Evolutionary conservation across 371 early-diverging fungal genomes (phyloP).

Genomic region (Mortierella sp.): DNA sequence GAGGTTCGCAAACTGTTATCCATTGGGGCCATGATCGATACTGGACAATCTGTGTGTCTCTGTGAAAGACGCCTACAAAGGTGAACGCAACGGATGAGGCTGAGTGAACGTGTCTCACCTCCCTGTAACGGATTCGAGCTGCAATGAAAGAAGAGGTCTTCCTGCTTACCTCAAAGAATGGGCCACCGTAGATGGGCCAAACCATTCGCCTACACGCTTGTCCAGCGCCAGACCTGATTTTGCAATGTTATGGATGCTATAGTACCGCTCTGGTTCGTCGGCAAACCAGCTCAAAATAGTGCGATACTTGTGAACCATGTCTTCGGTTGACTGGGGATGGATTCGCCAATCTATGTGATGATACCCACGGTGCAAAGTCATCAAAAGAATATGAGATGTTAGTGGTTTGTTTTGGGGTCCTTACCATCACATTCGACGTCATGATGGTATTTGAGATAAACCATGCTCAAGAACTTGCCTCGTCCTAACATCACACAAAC

Average conservation of each 20-base stretch:
- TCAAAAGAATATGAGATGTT: not conserved
- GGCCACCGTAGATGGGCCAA: conserved; percentile 92
- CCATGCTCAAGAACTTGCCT: conserved; percentile 55
- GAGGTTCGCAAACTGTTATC: conserved; percentile 15
- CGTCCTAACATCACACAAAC: conserved; percentile 73
- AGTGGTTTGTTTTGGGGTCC: not conserved
- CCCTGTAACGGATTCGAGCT: not conserved
- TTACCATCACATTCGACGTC: not conserved
- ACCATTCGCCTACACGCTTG: conserved; percentile 95
- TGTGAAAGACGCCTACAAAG: conserved; percentile 26
- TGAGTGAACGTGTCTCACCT: not conserved
- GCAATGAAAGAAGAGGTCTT: conserved; percentile 20
- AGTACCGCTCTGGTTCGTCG: conserved; percentile 83
- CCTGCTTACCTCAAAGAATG: conserved; percentile 82
- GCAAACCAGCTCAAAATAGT: conserved; percentile 84
- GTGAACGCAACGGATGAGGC: not conserved
- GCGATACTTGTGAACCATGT: conserved; percentile 15
- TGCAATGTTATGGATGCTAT: conserved; percentile 92
- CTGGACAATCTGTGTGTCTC: conserved; percentile 27
- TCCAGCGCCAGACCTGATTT: conserved; percentile 80
- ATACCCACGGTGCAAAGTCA: no score
- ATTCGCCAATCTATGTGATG: conserved; percentile 39
- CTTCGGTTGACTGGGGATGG: conserved; percentile 4
- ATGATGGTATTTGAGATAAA: no score
- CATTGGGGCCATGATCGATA: conserved; percentile 33